These are phyloP conservation scores for Malus hybrid DNA, from an alignment of 331 rosid species.

Conservation along the genomic window DNA sequence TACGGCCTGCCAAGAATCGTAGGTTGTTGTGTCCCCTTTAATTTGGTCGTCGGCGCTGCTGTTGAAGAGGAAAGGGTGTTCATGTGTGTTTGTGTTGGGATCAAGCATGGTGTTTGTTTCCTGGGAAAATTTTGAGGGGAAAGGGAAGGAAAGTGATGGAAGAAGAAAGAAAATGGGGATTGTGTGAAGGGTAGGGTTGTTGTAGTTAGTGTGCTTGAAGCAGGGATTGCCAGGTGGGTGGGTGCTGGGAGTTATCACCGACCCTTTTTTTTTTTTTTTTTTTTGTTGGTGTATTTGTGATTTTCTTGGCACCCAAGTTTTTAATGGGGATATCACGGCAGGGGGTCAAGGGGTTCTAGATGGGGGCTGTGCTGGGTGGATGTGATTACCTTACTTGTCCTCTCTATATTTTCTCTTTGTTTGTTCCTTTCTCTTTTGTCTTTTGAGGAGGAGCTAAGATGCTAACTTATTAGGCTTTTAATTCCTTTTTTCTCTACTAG, in stretches of 20 bases:
- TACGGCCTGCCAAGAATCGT: slow-evolving; percentile 20
- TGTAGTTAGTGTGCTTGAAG: slow-evolving; percentile 7
- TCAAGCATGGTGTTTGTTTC: slow-evolving; percentile 34
- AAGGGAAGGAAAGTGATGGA: not conserved
- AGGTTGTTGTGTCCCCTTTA: not conserved
- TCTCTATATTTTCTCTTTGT: not conserved
- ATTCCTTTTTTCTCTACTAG: not conserved
- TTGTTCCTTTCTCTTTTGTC: not conserved
- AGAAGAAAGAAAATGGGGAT: not conserved
- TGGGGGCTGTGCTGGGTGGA: slow-evolving; percentile 1
- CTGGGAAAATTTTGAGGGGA: not conserved
- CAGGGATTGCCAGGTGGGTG: slow-evolving; percentile 9
- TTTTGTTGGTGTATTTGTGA: slow-evolving; percentile 4
- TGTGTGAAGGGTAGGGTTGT: not conserved
- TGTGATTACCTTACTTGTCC: not conserved
- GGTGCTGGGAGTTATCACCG: slow-evolving; percentile 14
- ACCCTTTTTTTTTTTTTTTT: slow-evolving; percentile 2
- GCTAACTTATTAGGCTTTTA: not conserved
- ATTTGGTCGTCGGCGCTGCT: not conserved
- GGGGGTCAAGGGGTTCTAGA: slow-evolving; percentile 62
- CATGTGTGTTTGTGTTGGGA: slow-evolving; percentile 21
- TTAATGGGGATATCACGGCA: not conserved
- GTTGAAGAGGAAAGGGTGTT: slow-evolving; percentile 18
- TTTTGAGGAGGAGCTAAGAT: not conserved
- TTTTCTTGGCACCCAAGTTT: slow-evolving; percentile 28